Evolutionary conservation across 78 protist genomes (phyloP), one percentile per base, ranked within the genome.

Genomic region (Dictyostelium citrinum): DNA sequence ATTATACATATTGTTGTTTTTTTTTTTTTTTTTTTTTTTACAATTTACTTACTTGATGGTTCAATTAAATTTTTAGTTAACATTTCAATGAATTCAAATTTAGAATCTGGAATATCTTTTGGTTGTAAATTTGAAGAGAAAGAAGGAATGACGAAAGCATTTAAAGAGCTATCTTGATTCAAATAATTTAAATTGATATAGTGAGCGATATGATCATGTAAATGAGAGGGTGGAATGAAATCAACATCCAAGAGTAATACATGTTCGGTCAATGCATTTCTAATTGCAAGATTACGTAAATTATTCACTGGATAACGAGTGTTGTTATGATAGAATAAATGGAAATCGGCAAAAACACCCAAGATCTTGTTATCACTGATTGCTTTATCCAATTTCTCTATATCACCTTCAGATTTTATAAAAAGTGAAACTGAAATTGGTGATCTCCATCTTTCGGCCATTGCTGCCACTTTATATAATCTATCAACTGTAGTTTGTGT

Each of bases 241-340:
- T 88, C 93, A n/a, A 72, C 93, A 49, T 88, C 93, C 85, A 88
- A 58, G 4, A 78, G 27, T 10, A 88, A 78, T 6, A 88, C 93
- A 88, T 33, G 58, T 3, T 88, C 93, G 12, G 93, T 78, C 35
- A 16, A 55, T 46, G 93, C 70, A 78, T 88, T 67, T 45, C 24
- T 24, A 12, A 88, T 88, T 29, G 93, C 82, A 14, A 88, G 81
- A 49, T 88, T 88, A 41, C 93, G 43, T 14, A 88, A 68, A 31
- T 76, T 79, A 12, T 88, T 88, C 16, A 88, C 93, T 49, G 93
- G 93, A 78, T 88, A 88, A 31, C 93, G 27, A 31, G 93, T 88
- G 2, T 78, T 58, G 8, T 88, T 78, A 11, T 77, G 35, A 49
- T 49, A 78, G 9, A 88, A 41, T 49, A 88, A 46, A 67, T 88